Base-by-base conservation (phyloP, 257 asterid genomes). In the Capsicum chinense region DNA sequence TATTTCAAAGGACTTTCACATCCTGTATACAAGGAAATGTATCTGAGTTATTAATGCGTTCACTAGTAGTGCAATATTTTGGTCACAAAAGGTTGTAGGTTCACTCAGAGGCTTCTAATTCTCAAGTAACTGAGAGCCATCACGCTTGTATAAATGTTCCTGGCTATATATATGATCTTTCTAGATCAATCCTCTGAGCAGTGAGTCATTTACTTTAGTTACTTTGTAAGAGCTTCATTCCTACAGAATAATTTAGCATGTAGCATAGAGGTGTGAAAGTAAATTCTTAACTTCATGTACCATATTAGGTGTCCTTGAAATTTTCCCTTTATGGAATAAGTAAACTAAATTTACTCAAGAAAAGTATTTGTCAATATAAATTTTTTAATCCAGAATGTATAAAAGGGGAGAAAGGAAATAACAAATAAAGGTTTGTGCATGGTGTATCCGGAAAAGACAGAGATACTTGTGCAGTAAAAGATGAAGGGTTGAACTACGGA, bases 401-500 rank as follows among this genome's bases (percentile, higher is more conserved):
- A n/a, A n/a, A 48, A n/a, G 58, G 17, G 17, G 9, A n/a, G 79
- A 11, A 11, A 10, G 57, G 57, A 11, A 19, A 10, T 56, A 47
- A 39, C n/a, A 35, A 9, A 70, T 5, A 70, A 44, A 70, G 79
- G 59, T 10, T 12, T 50, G 42, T 12, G 44, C 63, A 76, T 26
- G 21, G 44, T 14, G 63, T 76, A 26, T 7, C 19, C 44, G 7
- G 59, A 14, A 26, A 50, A 52, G 26, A 76, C 63, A 76, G 48
- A 19, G 44, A 11, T 76, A 56, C 63, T 52, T 76, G 63, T 76
- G 47, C 63, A 26, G 81, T 35, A 52, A 74, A 19, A 74, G 62
- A 60, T 50, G 80, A 50, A 74, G 62, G 81, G 59, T 74, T 74
- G 60, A 50, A 74, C 19, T 74, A 50, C 81, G 26, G 21, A 76